Base-by-base conservation (phyloP, 805 yeast species). In the Candida montana region DNA sequence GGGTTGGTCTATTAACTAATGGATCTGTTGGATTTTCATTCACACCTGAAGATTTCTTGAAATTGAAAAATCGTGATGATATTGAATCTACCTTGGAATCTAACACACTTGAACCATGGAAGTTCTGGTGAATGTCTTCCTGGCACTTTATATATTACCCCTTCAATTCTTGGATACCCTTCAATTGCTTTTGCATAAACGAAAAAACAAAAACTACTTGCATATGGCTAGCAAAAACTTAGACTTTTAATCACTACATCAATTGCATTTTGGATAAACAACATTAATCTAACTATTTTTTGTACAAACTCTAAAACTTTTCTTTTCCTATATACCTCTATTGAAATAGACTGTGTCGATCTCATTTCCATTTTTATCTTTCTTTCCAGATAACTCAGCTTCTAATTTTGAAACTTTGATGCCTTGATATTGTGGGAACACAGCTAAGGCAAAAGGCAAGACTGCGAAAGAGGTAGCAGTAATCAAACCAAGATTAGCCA, bases 381-480 rank as follows among this genome's bases (percentile, higher is more conserved):
- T 80, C 56, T 83, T 69, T 30, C 68, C 72, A 15, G 68, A 72
- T 61, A 91, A 77, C 43, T 78, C 65, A 1, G 69, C 62, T 63
- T 93, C 99, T 42, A 93, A 67, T 33, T 71, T 67, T 16, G 62
- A 47, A 7, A 81, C 83, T 19, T 69, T 60, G 41, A 91, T 71
- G 17, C 63, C 67, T 54, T 88, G 80, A 60, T 83, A 78, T 63
- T 90, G 97, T 11, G 99, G 99, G 77, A 93, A 93, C 2, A 89
- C 84, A 2, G 90, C 99, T 58, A 93, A 69, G 0, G 98, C 98
- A 67, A 93, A 87, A 20, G 99, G 99, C 50, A 93, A 72, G 0
- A 82, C 97, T 18, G 77, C 79, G 54, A 93, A 82, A 7, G 96
- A 83, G 1, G 98, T 91, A 10, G 74, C 75, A 34, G 89, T 79